Base-by-base conservation (phyloP, 2,329 filamentous ascomycete genomes). In the Ophiostoma perfectum region DNA sequence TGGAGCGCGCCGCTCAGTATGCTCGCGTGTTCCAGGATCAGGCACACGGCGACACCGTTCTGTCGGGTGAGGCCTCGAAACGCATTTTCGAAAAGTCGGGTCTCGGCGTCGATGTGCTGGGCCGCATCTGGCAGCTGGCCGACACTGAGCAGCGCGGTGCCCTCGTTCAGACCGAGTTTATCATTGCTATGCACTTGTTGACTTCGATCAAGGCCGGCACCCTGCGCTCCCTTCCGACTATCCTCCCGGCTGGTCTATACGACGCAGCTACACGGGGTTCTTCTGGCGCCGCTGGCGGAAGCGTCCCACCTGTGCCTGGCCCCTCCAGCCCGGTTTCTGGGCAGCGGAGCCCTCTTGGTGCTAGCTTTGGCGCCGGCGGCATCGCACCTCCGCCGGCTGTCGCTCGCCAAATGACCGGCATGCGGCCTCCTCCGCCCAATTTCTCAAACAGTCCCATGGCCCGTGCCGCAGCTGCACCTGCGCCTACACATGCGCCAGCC, bases 121-220 rank as follows among this genome's bases (percentile, higher is more conserved):
- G 93, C n/a, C 88, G 90, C 73, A 97, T 99, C 80, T 99, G 95
- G 95, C 93, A 91, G 74, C 84, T 99, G 70, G 90, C 93, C 36
- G 95, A 99, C 77, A 95, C 92, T 0, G 93, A 97, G 78, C 93
- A 97, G 79, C 88, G 93, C 67, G 95, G 95, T 66, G 88, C 90
- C 44, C 83, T 99, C 47, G 90, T 93, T 69, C 84, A 89, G 74
- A 94, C 93, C 14, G 95, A 98, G 75, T 99, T 99, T 77, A 91
- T 97, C 76, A 96, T 99, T 75, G 95, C 95, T 63, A 99, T 99
- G 95, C 95, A 99, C 78, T 82, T 99, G 70, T 84, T 99, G 71
- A 94, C 92, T 14, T 97, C 93, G 12, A 92, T 92, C 80, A 97
- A 96, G 82, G 90, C 88, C 12, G 91, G 93, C 36, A 84, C 88